A percentile compares a stretch with the other conserved stretches of the same genome.
Evolutionary conservation across 371 early-diverging fungal genomes (phyloP).

Genomic region (Mucor indicus): DNA sequence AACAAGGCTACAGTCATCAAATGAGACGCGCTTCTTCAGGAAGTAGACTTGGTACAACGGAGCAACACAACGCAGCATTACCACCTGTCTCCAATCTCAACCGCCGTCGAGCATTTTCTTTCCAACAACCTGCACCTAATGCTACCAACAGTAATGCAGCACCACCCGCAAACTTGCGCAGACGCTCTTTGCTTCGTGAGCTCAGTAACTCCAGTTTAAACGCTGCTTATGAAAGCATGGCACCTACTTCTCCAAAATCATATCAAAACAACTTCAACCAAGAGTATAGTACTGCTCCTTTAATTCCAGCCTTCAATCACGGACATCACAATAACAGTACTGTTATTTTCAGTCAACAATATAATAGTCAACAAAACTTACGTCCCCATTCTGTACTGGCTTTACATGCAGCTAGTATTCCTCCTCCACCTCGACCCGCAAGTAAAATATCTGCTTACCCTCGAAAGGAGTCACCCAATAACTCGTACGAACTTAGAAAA

Average conservation of each 20-base stretch:
- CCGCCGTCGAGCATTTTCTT: conserved; percentile 39
- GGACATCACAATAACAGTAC: background rate
- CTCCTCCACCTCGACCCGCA: conserved; percentile 1
- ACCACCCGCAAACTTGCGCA: conserved; percentile 15
- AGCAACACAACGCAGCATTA: background rate
- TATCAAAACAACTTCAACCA: conserved; percentile 9
- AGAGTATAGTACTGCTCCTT: conserved; percentile 4
- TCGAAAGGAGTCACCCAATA: conserved; percentile 13
- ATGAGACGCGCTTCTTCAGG: conserved; percentile 17
- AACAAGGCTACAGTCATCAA: conserved; percentile 6
- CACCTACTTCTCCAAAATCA: conserved; percentile 18
- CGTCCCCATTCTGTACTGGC: conserved; percentile 21
- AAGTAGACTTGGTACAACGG: too few relatives aligned
- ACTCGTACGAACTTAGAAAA: conserved; percentile 15
- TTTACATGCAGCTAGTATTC: conserved; percentile 5
- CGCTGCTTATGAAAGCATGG: background rate
- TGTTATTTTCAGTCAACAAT: conserved; percentile 2
- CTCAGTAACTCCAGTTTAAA: background rate
- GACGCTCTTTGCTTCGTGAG: conserved; percentile 19
- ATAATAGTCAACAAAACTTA: background rate
- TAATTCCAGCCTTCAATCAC: conserved; percentile 14
- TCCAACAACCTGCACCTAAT: conserved; percentile 27
- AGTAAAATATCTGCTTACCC: conserved; percentile 1
- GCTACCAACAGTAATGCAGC: conserved; percentile 2
- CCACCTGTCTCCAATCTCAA: conserved; percentile 11